A percentile compares a stretch with the other conserved stretches of the same genome.
These are phyloP conservation scores for Phytophthora crassamura DNA, from an alignment of 352 stramenopile genomes.

Conservation along the genomic window DNA sequence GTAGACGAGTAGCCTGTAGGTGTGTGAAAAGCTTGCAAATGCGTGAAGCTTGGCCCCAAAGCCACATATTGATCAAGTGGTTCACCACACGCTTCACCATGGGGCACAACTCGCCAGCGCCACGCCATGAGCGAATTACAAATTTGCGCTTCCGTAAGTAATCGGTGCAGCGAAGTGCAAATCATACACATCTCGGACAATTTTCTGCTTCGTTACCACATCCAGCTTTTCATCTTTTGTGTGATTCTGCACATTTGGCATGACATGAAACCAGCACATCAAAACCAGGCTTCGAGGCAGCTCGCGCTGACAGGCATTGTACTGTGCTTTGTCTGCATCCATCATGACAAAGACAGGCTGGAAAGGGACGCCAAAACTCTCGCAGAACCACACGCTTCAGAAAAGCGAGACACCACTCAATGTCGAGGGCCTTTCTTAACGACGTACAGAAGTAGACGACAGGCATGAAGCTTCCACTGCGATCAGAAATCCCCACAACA, in stretches of 20 bases:
- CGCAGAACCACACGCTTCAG: too few relatives aligned
- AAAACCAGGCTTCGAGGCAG: background rate
- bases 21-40: conserved; percentile 6
- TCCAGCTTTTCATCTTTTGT: background rate
- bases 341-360: background rate
- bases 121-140: background rate
- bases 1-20: background rate
- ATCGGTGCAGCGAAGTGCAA: background rate
- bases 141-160: background rate
- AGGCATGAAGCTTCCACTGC: too few relatives aligned
- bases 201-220: background rate
- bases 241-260: background rate
- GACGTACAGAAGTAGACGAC: too few relatives aligned
- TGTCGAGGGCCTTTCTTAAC: too few relatives aligned
- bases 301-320: background rate
- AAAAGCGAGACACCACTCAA: too few relatives aligned
- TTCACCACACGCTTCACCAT: background rate
- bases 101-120: background rate
- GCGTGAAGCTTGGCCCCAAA: background rate
- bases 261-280: conserved; percentile 9
- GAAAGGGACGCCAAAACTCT: too few relatives aligned
- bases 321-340: background rate
- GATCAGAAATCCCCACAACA: background rate
- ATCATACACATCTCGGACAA: conserved; percentile 3
- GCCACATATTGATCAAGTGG: background rate